These are phyloP conservation scores for Xylariaceae sp. DNA, from an alignment of 2,329 filamentous ascomycete species.

Conservation along the genomic window DNA sequence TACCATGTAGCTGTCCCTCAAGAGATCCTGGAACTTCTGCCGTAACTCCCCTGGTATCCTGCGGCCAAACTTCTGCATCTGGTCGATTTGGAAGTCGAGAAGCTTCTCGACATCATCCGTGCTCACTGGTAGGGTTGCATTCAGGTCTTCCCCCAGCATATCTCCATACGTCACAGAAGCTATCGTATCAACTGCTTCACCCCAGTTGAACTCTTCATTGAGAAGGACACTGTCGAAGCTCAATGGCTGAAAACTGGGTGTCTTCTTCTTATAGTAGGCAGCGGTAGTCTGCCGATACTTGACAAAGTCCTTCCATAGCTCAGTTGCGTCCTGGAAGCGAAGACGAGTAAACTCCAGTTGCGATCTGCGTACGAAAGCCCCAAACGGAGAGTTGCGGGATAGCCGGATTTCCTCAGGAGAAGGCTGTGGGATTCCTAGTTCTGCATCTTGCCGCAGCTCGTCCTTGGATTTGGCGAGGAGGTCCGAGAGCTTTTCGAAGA, in stretches of 20 bases:
- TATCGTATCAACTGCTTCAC: slow-evolving; percentile 42
- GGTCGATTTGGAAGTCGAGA: slow-evolving; percentile 81
- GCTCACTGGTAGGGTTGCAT: slow-evolving; percentile 51
- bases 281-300: slow-evolving; percentile 74
- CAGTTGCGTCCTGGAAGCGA: slow-evolving; percentile 71
- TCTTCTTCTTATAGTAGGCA: slow-evolving; percentile 57
- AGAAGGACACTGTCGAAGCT: slow-evolving; percentile 55
- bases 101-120: slow-evolving; percentile 75
- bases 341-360: slow-evolving; percentile 75
- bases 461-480: slow-evolving; percentile 60
- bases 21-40: slow-evolving; percentile 61
- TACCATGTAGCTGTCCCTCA: slow-evolving; percentile 61
- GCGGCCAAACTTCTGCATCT: slow-evolving; percentile 77
- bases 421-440: slow-evolving; percentile 46
- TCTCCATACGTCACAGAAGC: slow-evolving; percentile 48
- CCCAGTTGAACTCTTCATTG: slow-evolving; percentile 46
- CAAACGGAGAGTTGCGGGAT: slow-evolving; percentile 71
- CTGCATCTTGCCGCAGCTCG: slow-evolving; percentile 51
- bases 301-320: slow-evolving; percentile 78
- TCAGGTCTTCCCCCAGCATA: slow-evolving; percentile 42
- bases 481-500: slow-evolving; percentile 58
- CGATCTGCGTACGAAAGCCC: slow-evolving; percentile 70
- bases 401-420: slow-evolving; percentile 53
- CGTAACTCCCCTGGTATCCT: slow-evolving; percentile 72
- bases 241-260: slow-evolving; percentile 52